phyloP scores from a whole-genome alignment of 805 yeast species.

The Komagataella pseudopastoris region DNA sequence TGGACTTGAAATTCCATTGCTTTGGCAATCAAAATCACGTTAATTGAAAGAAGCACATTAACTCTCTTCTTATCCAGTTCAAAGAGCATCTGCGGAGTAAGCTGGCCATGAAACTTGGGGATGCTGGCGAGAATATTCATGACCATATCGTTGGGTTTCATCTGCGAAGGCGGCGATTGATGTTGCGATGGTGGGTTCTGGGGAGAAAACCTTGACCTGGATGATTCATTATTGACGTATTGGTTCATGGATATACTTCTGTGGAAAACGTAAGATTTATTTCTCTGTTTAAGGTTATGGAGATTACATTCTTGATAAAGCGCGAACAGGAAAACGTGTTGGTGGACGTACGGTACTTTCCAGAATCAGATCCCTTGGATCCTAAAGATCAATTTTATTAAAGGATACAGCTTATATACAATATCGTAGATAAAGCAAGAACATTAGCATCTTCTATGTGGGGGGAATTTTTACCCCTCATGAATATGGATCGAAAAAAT shows the following conservation, averaged over 20 bases:
- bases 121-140: neutral
- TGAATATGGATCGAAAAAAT: slow-evolving; percentile 38
- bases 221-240: neutral
- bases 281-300: neutral
- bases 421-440: neutral
- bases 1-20: slow-evolving; percentile 16
- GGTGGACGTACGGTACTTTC: neutral
- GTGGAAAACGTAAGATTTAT: neutral
- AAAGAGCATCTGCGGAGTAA: slow-evolving; percentile 1
- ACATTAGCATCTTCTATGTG: neutral
- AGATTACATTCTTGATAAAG: neutral
- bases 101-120: neutral
- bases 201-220: neutral
- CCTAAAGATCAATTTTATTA: no score
- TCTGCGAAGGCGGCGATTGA: neutral
- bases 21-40: slow-evolving; percentile 18
- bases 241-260: neutral
- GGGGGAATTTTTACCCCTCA: neutral
- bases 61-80: slow-evolving; percentile 20
- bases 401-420: neutral
- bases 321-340: neutral
- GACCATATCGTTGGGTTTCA: neutral
- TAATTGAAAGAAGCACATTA: slow-evolving; percentile 19
- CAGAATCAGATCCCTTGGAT: neutral
- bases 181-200: neutral